These are phyloP conservation scores for Ganoderma meredithae DNA, from an alignment of 1,284 basidiomycete genomes.

Conservation along the genomic window DNA sequence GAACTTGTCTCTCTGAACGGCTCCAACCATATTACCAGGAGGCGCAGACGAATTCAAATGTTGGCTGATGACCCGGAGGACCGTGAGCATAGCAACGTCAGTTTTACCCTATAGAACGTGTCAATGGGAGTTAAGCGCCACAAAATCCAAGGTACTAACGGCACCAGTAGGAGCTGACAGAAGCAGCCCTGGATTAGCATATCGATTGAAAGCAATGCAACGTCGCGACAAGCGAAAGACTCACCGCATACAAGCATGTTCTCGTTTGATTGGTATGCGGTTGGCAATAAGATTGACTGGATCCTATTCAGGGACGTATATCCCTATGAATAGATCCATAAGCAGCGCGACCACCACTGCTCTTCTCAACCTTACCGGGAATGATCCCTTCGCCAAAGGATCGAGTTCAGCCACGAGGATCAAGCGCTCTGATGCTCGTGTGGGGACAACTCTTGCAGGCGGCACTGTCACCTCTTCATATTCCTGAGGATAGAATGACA, in stretches of 20 bases:
- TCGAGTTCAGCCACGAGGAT: conserved; percentile 83
- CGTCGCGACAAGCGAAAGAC: conserved; percentile 36
- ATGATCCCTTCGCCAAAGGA: conserved; percentile 84
- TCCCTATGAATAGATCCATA: conserved; percentile 55
- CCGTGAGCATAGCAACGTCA: conserved; percentile 95
- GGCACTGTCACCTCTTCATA: conserved; percentile 92
- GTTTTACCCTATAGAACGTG: conserved; percentile 86
- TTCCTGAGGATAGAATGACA: conserved; percentile 46
- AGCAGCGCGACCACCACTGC: not conserved
- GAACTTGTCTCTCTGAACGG: conserved; percentile 79
- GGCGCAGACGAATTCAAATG: conserved; percentile 52
- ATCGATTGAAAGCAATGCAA: not conserved
- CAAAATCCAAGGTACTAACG: conserved; percentile 54
- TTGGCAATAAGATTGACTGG: conserved; percentile 94
- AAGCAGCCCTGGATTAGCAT: not conserved
- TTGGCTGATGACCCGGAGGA: conserved; percentile 88
- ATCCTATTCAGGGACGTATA: conserved; percentile 93
- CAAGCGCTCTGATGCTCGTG: conserved; percentile 76
- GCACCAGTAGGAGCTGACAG: conserved; percentile 90
- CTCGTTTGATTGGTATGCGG: conserved; percentile 94
- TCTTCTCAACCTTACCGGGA: conserved; percentile 67
- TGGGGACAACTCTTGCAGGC: conserved; percentile 83
- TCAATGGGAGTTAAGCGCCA: not conserved
- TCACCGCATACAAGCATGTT: conserved; percentile 95
- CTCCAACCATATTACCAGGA: conserved; percentile 52